These are phyloP conservation scores for Yarrowia sp. DNA, from an alignment of 805 yeast species.

Conservation along the genomic window DNA sequence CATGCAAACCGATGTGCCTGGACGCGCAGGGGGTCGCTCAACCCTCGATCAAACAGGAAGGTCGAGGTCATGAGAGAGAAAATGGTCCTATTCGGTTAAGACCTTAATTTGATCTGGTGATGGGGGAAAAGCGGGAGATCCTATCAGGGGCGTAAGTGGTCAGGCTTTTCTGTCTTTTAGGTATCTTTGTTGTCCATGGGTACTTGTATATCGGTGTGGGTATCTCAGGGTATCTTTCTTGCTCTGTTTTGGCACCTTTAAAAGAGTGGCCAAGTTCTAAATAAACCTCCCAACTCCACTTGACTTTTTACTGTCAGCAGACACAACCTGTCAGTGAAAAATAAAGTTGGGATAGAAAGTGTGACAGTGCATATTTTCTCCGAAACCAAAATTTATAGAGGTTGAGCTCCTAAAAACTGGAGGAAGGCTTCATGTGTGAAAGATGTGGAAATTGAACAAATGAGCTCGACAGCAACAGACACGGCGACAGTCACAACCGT, in stretches of 20 bases:
- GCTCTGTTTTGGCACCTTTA: too few relatives aligned
- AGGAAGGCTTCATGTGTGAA: too few relatives aligned
- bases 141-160: too few relatives aligned
- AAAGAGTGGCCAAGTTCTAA: not conserved
- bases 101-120: conserved; percentile 16
- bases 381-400: conserved; percentile 13
- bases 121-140: not conserved
- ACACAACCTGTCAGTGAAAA: not conserved
- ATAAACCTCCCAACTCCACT: not conserved
- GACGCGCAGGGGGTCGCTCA: conserved; percentile 17
- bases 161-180: too few relatives aligned
- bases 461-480: too few relatives aligned
- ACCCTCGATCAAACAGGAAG: conserved; percentile 4
- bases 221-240: too few relatives aligned
- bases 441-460: too few relatives aligned
- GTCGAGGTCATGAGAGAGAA: conserved; percentile 10
- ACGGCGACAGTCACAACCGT: too few relatives aligned
- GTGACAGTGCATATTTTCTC: conserved; percentile 31
- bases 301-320: conserved; percentile 1
- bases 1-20: conserved; percentile 16
- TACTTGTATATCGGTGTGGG: not conserved
- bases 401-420: too few relatives aligned
- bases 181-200: not conserved
- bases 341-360: conserved; percentile 5
- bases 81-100: conserved; percentile 19